phyloP scores from a whole-genome alignment of 495 filamentous ascomycete genomes.

The Schizothecium vesticola region DNA sequence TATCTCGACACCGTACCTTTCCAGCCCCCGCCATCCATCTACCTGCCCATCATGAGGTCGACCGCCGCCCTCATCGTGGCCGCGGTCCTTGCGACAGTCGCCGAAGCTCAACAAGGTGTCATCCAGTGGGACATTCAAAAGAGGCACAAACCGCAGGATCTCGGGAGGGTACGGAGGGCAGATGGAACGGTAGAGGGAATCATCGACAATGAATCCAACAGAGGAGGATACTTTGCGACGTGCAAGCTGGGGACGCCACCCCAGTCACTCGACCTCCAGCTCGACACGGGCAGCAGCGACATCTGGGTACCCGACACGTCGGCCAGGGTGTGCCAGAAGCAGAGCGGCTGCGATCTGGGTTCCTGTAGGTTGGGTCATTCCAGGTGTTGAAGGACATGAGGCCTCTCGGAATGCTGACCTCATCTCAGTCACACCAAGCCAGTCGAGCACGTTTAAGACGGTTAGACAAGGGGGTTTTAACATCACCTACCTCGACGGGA shows the following conservation, averaged over 20 bases:
- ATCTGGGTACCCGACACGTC: constrained; percentile 70
- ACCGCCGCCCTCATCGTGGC: constrained; percentile 21
- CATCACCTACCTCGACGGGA: constrained; percentile 83
- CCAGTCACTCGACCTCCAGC: constrained; percentile 61
- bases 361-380: constrained; percentile 36
- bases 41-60: constrained; percentile 19
- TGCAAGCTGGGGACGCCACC: constrained; percentile 64
- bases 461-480: constrained; percentile 65
- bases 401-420: constrained; percentile 6
- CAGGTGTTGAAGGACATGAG: neutral
- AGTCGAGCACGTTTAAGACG: constrained; percentile 63
- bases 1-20: neutral
- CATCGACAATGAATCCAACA: constrained; percentile 37
- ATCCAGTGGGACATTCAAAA: constrained; percentile 42
- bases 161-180: constrained; percentile 25
- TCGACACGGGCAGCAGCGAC: constrained; percentile 88
- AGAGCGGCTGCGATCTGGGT: constrained; percentile 40
- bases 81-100: constrained; percentile 27
- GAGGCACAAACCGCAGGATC: constrained; percentile 12
- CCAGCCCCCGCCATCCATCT: too few relatives aligned
- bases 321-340: constrained; percentile 53
- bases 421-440: constrained; percentile 51
- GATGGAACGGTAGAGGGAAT: constrained; percentile 33
- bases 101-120: constrained; percentile 28
- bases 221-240: constrained; percentile 63